Evolutionary conservation across 805 yeast genomes (phyloP).

Genomic region (Candida oleophila): DNA sequence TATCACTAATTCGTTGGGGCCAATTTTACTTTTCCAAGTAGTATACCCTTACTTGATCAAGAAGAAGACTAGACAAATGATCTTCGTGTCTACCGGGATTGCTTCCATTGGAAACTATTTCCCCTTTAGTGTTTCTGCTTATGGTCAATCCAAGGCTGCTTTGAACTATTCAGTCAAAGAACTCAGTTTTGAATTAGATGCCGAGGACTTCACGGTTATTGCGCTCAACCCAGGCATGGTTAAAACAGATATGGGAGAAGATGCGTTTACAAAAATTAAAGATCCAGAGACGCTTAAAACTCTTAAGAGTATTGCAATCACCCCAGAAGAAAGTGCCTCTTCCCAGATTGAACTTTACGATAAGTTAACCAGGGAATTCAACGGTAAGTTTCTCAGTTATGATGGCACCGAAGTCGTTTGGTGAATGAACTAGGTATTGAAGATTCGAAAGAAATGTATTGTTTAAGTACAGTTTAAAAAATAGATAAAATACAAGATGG

Average conservation of each 20-base stretch:
- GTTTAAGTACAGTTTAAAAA: too few relatives aligned
- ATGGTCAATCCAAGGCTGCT: slow-evolving; percentile 38
- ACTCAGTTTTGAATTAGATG: slow-evolving; percentile 20
- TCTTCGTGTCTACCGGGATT: slow-evolving; percentile 25
- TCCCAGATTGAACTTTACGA: slow-evolving; percentile 8
- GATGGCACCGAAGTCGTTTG: slow-evolving; percentile 10
- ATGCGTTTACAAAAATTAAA: slow-evolving; percentile 2
- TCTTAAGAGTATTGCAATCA: slow-evolving; percentile 2
- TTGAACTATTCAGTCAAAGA: slow-evolving; percentile 26
- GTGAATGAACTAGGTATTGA: too few relatives aligned
- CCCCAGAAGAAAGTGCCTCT: slow-evolving; percentile 12
- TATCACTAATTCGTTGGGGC: slow-evolving; percentile 27
- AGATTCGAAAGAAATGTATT: too few relatives aligned
- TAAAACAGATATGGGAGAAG: slow-evolving; percentile 27
- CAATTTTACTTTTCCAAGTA: slow-evolving; percentile 25
- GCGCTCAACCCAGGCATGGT: slow-evolving; percentile 41
- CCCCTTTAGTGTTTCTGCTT: slow-evolving; percentile 18
- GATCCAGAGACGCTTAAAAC: background rate
- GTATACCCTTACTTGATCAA: slow-evolving; percentile 25
- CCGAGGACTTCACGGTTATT: slow-evolving; percentile 24
- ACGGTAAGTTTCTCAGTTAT: slow-evolving; percentile 12
- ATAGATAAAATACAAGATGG: too few relatives aligned
- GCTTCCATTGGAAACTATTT: slow-evolving; percentile 24
- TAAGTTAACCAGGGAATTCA: slow-evolving; percentile 4
- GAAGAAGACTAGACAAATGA: slow-evolving; percentile 20